Percentiles rank a stretch among this genome's conserved stretches.
phyloP scores from a whole-genome alignment of 352 stramenopile genomes.

The Pythium inflatum region DNA sequence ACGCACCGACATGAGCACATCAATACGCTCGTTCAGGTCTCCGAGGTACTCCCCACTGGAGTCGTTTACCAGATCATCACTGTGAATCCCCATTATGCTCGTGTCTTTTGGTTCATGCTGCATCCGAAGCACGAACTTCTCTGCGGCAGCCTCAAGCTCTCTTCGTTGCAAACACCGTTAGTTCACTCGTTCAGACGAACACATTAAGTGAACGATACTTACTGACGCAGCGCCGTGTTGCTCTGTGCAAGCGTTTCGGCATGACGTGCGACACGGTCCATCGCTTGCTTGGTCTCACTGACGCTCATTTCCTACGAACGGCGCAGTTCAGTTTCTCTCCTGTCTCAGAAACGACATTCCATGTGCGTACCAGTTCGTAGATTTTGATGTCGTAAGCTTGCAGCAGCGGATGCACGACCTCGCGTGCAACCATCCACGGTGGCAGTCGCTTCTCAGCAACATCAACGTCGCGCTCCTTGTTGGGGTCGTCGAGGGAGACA shows the following conservation, averaged over 20 bases:
- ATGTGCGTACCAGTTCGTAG: slow-evolving; percentile 35
- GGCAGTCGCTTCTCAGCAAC: slow-evolving; percentile 28
- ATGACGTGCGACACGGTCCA: slow-evolving; percentile 52
- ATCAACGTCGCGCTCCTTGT: slow-evolving; percentile 30
- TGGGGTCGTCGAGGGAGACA: background rate
- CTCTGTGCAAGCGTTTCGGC: slow-evolving; percentile 63
- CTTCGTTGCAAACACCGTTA: slow-evolving; percentile 28
- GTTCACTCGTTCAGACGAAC: background rate
- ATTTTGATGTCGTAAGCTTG: slow-evolving; percentile 83
- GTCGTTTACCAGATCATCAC: slow-evolving; percentile 45
- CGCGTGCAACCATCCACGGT: slow-evolving; percentile 71
- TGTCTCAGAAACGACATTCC: too few relatives aligned
- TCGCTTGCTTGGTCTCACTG: slow-evolving; percentile 61
- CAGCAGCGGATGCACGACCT: slow-evolving; percentile 75
- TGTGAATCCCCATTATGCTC: slow-evolving; percentile 5
- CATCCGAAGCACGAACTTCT: slow-evolving; percentile 61
- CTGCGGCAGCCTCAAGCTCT: slow-evolving; percentile 58
- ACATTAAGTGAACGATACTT: slow-evolving; percentile 7
- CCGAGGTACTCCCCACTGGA: slow-evolving; percentile 60
- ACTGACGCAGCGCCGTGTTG: slow-evolving; percentile 75
- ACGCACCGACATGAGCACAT: slow-evolving; percentile 75
- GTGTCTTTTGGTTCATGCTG: slow-evolving; percentile 50
- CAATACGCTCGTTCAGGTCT: slow-evolving; percentile 79
- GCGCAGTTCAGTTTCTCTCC: too few relatives aligned
- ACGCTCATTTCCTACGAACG: slow-evolving; percentile 45